Evolutionary conservation across 179 eudicot genomes (phyloP), one percentile per base, ranked within the genome.

Genomic region (Corrigiola litoralis): DNA sequence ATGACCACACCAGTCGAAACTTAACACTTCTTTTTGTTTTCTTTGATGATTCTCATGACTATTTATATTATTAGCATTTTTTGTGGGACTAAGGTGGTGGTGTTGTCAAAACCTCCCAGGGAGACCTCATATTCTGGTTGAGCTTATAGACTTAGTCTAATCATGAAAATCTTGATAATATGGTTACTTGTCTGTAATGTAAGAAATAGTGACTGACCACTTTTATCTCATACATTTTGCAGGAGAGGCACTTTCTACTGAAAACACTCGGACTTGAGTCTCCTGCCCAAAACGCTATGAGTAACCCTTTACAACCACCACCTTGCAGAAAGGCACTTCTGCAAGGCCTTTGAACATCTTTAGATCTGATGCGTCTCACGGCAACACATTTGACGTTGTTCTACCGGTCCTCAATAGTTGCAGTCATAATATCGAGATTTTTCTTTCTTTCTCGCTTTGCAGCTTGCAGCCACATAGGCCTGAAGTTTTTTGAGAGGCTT

Each of bases 291-390:
- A 74, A 75, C 72, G 64, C 80, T 61, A 77, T 76, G 65, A 69
- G 49, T 64, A 84, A 69, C 67, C 61, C 78, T 49, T 59, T 87
- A 61, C 85, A 80, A 63, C 84, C 89, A 66, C 98, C 96, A 49
- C 75, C 84, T 49, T 92, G 98, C 81, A 85, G 84, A 79, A 85
- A 90, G 80, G 84, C 92, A 34, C 98, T 90, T 65, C 95, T 92
- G 61, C 88, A 90, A 70, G 87, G 90, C 70, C 84, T 87, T 58
- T 92, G 76, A 87, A 23, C 75, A 42, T 56, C 28, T 25, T 57
- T 57, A 45, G 24, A 17, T n/a, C n/a, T n/a, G n/a, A n/a, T n/a
- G n/a, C n/a, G n/a, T n/a, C n/a, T n/a, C n/a, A n/a, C n/a, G n/a
- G n/a, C n/a, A n/a, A n/a, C n/a, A n/a, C n/a, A n/a, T n/a, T n/a